These are phyloP conservation scores for Penicillium sp. DNA, from an alignment of 2,329 filamentous ascomycete species.

Conservation along the genomic window DNA sequence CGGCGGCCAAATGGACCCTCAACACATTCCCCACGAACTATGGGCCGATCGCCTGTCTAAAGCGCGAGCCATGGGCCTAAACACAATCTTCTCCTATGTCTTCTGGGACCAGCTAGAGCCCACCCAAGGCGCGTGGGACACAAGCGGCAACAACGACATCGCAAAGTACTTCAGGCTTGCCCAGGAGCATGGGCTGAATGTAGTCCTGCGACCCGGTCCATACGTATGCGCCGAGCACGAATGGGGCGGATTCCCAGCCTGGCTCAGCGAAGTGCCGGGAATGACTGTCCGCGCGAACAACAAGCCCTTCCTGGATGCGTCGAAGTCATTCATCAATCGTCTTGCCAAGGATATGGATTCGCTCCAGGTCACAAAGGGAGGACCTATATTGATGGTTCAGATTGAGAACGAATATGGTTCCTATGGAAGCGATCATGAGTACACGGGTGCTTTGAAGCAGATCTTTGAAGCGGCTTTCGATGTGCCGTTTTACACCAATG, in stretches of 20 bases:
- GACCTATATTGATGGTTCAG: conserved; percentile 53
- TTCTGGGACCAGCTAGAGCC: conserved; percentile 54
- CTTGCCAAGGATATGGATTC: conserved; percentile 39
- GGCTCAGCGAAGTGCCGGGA: conserved; percentile 44
- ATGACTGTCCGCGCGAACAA: conserved; percentile 47
- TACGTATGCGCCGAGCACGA: conserved; percentile 53
- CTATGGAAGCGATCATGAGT: conserved; percentile 48
- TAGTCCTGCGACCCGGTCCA: conserved; percentile 50
- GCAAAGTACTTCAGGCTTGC: conserved; percentile 45
- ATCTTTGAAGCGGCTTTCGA: conserved; percentile 47
- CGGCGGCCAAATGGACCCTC: conserved; percentile 27
- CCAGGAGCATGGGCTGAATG: conserved; percentile 37
- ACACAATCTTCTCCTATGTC: conserved; percentile 53
- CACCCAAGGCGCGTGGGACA: conserved; percentile 40
- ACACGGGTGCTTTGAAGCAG: conserved; percentile 44
- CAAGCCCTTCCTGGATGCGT: conserved; percentile 18
- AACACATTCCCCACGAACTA: conserved; percentile 49
- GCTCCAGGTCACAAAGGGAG: conserved; percentile 45
- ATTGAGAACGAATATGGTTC: conserved; percentile 55
- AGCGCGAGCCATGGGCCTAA: conserved; percentile 50
- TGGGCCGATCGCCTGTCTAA: conserved; percentile 49
- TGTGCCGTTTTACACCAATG: conserved; percentile 51
- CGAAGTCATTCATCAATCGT: conserved; percentile 17
- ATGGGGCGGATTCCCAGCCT: conserved; percentile 52
- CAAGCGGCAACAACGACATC: conserved; percentile 48